Conservation (phyloP, 805 yeast species). For the Wickerhamomyces hampshirensis region DNA sequence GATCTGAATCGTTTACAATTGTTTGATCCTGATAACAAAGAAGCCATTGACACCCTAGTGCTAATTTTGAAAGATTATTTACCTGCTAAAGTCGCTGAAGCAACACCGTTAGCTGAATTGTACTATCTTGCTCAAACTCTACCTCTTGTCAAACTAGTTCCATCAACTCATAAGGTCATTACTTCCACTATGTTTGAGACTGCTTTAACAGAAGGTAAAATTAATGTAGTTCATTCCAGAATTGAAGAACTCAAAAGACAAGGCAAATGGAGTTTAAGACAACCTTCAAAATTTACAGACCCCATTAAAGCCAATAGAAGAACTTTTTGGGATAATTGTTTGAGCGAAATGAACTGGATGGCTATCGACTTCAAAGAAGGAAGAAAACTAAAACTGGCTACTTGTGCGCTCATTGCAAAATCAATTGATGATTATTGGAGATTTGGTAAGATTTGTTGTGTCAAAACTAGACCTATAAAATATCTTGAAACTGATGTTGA, state of each 20-base stretch:
- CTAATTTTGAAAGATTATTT: conserved; percentile 44
- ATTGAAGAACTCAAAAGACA: conserved; percentile 88
- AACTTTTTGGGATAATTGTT: conserved; percentile 66
- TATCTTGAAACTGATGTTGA: conserved; percentile 19
- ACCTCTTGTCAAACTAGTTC: conserved; percentile 75
- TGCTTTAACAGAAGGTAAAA: conserved; percentile 83
- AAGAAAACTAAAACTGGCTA: conserved; percentile 61
- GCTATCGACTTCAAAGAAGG: conserved; percentile 71
- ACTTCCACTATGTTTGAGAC: conserved; percentile 82
- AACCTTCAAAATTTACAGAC: conserved; percentile 66
- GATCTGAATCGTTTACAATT: conserved; percentile 10
- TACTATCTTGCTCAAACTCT: conserved; percentile 84
- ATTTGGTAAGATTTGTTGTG: conserved; percentile 65
- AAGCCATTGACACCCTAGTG: conserved; percentile 39
- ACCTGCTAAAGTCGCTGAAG: conserved; percentile 52
- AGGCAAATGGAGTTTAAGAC: conserved; percentile 88
- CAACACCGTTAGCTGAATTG: conserved; percentile 75
- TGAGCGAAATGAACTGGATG: conserved; percentile 84
- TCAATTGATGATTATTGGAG: conserved; percentile 76
- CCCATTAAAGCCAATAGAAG: conserved; percentile 41
- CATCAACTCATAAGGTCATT: conserved; percentile 81
- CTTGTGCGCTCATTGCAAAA: conserved; percentile 65
- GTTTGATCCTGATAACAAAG: conserved; percentile 32
- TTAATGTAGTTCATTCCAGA: conserved; percentile 82
- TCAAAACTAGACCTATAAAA: conserved; percentile 45